Conservation (phyloP, 148 eudicot species). For the Heliamphora exappendiculata region DNA sequence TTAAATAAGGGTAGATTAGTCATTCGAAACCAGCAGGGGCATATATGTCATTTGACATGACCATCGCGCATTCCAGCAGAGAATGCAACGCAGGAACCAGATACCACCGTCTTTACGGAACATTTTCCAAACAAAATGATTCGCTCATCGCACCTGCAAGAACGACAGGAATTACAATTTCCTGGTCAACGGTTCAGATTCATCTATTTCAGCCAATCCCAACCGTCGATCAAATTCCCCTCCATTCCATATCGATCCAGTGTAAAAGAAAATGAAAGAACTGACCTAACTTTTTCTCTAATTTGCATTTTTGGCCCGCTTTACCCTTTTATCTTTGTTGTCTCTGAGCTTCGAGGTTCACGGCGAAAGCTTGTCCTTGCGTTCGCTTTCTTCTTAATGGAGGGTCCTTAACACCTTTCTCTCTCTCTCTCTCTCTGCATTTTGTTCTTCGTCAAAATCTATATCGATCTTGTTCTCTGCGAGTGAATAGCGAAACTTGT, state of each 20-base stretch:
- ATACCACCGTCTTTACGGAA: background rate
- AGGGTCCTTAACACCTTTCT: constrained; percentile 47
- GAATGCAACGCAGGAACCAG: background rate
- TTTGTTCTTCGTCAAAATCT: background rate
- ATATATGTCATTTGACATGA: constrained; percentile 1
- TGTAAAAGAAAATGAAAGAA: background rate
- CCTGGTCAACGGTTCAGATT: constrained; percentile 23
- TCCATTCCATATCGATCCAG: background rate
- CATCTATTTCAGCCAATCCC: background rate
- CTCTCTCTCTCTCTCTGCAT: constrained; percentile 26
- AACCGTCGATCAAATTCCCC: constrained; percentile 18
- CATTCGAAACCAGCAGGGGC: background rate
- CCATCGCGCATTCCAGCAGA: background rate
- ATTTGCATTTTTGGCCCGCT: constrained; percentile 17
- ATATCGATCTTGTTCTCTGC: background rate
- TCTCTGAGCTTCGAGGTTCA: constrained; percentile 23
- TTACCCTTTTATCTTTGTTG: constrained; percentile 18
- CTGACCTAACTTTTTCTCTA: constrained; percentile 4
- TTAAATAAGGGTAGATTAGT: no score
- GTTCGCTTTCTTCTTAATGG: constrained; percentile 50
- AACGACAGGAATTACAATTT: background rate
- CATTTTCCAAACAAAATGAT: constrained; percentile 5
- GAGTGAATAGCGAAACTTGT: constrained; percentile 1
- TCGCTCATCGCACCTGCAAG: background rate
- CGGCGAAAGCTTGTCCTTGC: constrained; percentile 23